Conservation (phyloP, 768 basidiomycete genomes). For the Rhodotorula sphaerocarpa region DNA sequence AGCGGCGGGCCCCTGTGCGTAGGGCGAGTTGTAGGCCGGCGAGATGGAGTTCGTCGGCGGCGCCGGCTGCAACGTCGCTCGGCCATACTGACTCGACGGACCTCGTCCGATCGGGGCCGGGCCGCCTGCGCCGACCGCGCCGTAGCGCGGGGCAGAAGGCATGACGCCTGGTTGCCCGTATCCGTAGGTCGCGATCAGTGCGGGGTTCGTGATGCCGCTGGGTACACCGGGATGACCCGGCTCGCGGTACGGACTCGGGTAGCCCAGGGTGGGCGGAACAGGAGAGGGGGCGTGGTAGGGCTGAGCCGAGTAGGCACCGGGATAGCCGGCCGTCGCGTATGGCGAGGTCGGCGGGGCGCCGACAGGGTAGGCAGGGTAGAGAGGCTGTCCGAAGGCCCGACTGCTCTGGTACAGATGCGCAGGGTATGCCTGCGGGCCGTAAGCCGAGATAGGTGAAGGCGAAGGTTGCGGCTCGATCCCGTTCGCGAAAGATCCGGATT, state of each 20-base stretch:
- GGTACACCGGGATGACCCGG: slow-evolving; percentile 5
- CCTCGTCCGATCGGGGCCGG: slow-evolving; percentile 7
- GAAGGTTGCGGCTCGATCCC: slow-evolving; percentile 13
- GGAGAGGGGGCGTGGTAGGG: slow-evolving; percentile 8
- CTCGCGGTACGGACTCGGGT: slow-evolving; percentile 10
- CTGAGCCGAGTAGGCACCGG: neutral
- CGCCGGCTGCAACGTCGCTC: neutral
- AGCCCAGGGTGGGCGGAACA: slow-evolving; percentile 1
- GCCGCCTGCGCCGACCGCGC: slow-evolving; percentile 21
- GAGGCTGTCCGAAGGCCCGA: neutral
- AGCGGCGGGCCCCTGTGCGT: neutral
- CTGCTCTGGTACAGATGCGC: slow-evolving; percentile 3
- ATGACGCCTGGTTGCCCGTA: slow-evolving; percentile 2
- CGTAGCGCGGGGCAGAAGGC: slow-evolving; percentile 8
- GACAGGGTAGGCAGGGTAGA: neutral
- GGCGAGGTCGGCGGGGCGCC: neutral
- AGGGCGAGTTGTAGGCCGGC: neutral
- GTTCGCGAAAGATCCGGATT: neutral
- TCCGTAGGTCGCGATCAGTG: slow-evolving; percentile 26
- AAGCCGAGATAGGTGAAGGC: slow-evolving; percentile 19
- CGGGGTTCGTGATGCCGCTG: slow-evolving; percentile 31
- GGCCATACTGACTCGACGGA: neutral
- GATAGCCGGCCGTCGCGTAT: neutral
- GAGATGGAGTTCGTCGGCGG: neutral
- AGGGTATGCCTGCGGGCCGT: slow-evolving; percentile 13